phyloP scores from a whole-genome alignment of 2,329 filamentous ascomycete species.

The Aureobasidium vineae region DNA sequence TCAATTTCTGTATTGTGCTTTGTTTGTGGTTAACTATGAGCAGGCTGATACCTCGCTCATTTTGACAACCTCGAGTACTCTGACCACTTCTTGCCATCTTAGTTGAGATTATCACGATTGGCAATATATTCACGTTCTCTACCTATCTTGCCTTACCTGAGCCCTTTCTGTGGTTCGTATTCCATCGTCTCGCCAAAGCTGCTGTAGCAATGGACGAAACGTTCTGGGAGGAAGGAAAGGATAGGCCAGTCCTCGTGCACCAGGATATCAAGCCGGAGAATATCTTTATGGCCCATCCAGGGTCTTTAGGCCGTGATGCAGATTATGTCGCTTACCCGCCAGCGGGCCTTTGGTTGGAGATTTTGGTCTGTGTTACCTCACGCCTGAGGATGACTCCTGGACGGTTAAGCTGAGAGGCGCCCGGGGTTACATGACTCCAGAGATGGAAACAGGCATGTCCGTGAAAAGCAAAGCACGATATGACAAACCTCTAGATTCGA shows the following conservation, averaged over 20 bases:
- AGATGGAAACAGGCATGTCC: not conserved
- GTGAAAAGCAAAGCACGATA: not conserved
- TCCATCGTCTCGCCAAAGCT: not conserved
- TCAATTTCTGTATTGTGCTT: not conserved
- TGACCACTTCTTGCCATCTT: not conserved
- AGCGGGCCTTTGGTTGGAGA: no score
- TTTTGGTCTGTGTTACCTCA: not conserved
- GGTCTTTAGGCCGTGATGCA: no score
- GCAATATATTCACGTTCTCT: not conserved
- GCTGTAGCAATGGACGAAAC: not conserved
- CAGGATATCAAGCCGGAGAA: conserved; percentile 4
- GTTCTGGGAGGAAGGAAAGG: not conserved
- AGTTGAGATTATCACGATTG: not conserved
- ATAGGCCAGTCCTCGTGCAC: not conserved
- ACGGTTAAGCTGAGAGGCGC: not conserved
- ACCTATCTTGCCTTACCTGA: not conserved
- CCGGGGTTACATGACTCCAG: not conserved
- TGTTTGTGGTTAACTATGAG: not conserved
- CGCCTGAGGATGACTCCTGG: not conserved
- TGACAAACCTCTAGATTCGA: not conserved
- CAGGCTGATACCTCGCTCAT: not conserved
- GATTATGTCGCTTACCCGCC: no score
- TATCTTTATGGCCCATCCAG: not conserved
- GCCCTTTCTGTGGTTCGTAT: not conserved
- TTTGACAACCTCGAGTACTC: not conserved